Conservation (phyloP, 1,284 basidiomycete species). For the Filobasidium uniguttulatum region DNA sequence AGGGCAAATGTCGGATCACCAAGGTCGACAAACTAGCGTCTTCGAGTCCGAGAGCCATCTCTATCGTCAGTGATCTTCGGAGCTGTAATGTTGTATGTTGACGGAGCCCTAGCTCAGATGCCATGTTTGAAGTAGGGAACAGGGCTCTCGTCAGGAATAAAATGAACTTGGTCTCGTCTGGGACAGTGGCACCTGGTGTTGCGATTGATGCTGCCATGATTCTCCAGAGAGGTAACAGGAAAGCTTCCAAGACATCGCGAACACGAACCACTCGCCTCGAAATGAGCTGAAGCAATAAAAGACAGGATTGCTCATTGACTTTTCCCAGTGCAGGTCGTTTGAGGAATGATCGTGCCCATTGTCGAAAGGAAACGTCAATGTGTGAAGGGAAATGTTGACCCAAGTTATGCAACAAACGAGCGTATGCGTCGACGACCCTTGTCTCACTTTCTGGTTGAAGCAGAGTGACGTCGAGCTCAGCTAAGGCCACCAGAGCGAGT, state of each 20-base stretch:
- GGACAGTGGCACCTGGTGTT: neutral
- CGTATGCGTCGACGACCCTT: neutral
- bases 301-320: neutral
- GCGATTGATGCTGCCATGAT: neutral
- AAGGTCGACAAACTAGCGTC: neutral
- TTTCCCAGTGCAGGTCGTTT: neutral
- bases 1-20: neutral
- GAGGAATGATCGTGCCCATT: neutral
- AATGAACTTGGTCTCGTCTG: neutral
- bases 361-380: neutral
- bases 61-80: neutral
- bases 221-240: neutral
- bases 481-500: neutral
- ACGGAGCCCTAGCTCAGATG: neutral
- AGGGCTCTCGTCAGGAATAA: neutral
- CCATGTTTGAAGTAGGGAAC: neutral
- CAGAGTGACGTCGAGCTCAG: neutral
- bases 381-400: neutral
- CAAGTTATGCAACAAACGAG: neutral
- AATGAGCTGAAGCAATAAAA: neutral
- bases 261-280: neutral
- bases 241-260: neutral
- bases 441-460: neutral
- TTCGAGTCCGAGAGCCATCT: neutral
- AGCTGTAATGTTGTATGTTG: no score